Evolutionary conservation across 768 basidiomycete species (phyloP).

Genomic region (Boletus rubroflammeus): DNA sequence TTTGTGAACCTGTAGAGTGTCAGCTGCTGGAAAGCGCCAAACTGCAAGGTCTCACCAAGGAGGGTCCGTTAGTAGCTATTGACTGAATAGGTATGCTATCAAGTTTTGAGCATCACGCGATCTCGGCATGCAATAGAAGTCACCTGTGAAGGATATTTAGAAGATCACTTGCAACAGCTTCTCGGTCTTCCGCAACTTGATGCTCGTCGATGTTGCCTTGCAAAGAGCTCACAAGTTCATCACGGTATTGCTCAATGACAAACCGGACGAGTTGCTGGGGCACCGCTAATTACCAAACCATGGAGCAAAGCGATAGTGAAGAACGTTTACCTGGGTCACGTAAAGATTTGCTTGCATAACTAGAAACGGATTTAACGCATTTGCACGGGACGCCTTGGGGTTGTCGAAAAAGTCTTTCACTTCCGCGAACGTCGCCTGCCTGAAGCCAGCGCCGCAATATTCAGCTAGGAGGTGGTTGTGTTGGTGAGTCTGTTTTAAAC

Average conservation of each 20-base stretch:
- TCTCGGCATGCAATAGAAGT: constrained; percentile 7
- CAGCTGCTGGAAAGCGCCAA: not conserved
- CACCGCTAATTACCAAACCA: not conserved
- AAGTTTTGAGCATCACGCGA: constrained; percentile 1
- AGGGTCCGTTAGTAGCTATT: constrained; percentile 85
- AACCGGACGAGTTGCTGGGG: constrained; percentile 89
- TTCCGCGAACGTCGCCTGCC: constrained; percentile 81
- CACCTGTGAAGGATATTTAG: constrained; percentile 82
- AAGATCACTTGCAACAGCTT: constrained; percentile 83
- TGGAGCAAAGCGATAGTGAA: not conserved
- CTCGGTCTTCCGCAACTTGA: constrained; percentile 67
- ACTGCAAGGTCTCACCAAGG: constrained; percentile 46
- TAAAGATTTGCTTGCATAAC: constrained; percentile 92
- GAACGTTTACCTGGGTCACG: constrained; percentile 77
- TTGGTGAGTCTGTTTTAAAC: constrained; percentile 55
- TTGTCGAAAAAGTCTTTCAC: constrained; percentile 91
- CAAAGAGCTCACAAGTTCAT: constrained; percentile 71
- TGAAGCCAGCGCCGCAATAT: constrained; percentile 67
- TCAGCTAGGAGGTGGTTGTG: constrained; percentile 53
- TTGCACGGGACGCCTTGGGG: constrained; percentile 80
- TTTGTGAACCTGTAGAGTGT: constrained; percentile 67
- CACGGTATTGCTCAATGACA: constrained; percentile 88
- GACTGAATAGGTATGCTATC: constrained; percentile 87
- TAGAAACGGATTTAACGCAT: constrained; percentile 84
- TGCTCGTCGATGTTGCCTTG: constrained; percentile 63